Base-by-base conservation (phyloP, 2,329 filamentous ascomycete genomes). In the Talaromyces sp. region DNA sequence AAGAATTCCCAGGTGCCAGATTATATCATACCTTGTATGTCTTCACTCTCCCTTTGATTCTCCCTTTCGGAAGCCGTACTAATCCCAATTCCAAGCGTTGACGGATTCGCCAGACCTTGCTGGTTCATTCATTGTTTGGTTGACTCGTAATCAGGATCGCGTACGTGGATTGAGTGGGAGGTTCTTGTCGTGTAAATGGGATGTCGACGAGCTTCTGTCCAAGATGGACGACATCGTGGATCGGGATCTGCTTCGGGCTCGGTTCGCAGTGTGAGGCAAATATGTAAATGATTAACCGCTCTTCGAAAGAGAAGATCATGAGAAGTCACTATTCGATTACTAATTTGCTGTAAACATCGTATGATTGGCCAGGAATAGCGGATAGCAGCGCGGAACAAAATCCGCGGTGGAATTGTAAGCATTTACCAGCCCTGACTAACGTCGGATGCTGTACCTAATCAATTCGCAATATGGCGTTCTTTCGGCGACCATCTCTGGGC, bases 91-190 rank as follows among this genome's bases (percentile, higher is more conserved):
- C 39, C 16, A 19, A 68, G 69, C 71, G 11, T 57, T 74, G 43
- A 68, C 58, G 13, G 72, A 73, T 64, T 68, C 69, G 24, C 68
- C 69, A 7, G 70, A 71, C 56, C 68, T 74, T 24, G 67, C 70
- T 11, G 68, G 70, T n/a, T 64, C 70, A 8, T 70, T 73, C 14
- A 69, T 68, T 52, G 69, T 72, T 27, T 72, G 69, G 68, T 64
- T 74, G 27, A 67, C 60, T n/a, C 63, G 62, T n/a, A 68, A 66
- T 19, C 63, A 66, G 24, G 54, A 54, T 47, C 63, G 45, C 19
- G 43, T 64, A 22, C 52, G 61, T 37, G 63, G 33, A 11, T 50
- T 71, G 52, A 68, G 67, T 64, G 69, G 69, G 9, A 60, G 68
- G 4, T 69, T 70, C 39, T 57, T 69, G n/a, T 70, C 69, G 11